phyloP scores from a whole-genome alignment of 2,329 filamentous ascomycete species.

The Anisogramma anomala region DNA sequence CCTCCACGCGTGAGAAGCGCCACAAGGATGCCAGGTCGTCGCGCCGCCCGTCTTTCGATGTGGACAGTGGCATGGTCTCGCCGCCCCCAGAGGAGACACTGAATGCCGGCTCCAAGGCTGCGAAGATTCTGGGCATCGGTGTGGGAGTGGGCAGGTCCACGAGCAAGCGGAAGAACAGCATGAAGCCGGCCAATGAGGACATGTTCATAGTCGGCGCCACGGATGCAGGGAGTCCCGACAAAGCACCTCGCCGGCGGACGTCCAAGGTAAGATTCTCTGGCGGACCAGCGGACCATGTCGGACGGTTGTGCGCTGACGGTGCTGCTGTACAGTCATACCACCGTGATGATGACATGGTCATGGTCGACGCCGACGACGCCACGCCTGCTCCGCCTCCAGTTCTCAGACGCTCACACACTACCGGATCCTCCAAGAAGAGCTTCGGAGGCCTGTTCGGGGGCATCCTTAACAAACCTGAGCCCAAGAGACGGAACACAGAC shows the following conservation, averaged over 20 bases:
- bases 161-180: conserved; percentile 33
- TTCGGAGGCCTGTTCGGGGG: conserved; percentile 52
- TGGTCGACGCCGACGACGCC: conserved; percentile 39
- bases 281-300: conserved; percentile 9
- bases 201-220: conserved; percentile 34
- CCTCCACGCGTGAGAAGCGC: conserved; percentile 55
- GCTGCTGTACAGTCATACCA: conserved; percentile 49
- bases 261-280: conserved; percentile 25
- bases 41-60: conserved; percentile 57
- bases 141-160: conserved; percentile 28
- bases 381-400: conserved; percentile 31
- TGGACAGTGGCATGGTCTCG: conserved; percentile 52
- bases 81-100: conserved; percentile 59
- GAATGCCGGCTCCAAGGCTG: conserved; percentile 62
- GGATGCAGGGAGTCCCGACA: conserved; percentile 36
- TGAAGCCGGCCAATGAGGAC: conserved; percentile 34
- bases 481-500: conserved; percentile 38
- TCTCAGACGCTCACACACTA: conserved; percentile 50
- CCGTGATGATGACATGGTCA: conserved; percentile 51
- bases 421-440: conserved; percentile 42
- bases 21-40: conserved; percentile 47
- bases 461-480: conserved; percentile 33
- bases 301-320: conserved; percentile 24
- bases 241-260: conserved; percentile 31
- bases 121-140: conserved; percentile 57